Evolutionary conservation across 2,329 filamentous ascomycete genomes (phyloP), one percentile per base, ranked within the genome.

Genomic region (Fusarium subtropicale): DNA sequence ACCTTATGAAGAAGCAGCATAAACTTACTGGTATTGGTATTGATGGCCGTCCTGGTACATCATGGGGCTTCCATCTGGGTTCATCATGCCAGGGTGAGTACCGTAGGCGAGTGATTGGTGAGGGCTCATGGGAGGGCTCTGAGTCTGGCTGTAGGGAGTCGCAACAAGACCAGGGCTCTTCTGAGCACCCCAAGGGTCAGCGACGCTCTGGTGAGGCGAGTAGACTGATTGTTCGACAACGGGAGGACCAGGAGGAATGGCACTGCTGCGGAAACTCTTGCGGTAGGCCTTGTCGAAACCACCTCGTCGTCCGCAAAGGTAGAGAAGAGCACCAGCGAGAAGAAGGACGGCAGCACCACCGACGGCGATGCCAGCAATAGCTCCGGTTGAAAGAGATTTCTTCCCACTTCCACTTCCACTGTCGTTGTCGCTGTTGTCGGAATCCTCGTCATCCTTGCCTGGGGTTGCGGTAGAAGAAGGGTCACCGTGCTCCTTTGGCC

Each of bases 361-460:
- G 36, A 91, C 80, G 1, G 81, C 82, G 31, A 91, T 88, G 7
- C 88, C 89, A 1, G 86, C 87, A 30, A 90, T 90, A 4, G 84
- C 85, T 6, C 87, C 87, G 0, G 76, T 58, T 9, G 73, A 75
- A 24, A 80, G 66, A 20, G 55, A 53, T 18, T 52, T 42, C 28
- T 45, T 47, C 22, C 62, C 55, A 50, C 39, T 52, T 39, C 59
- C 53, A 33, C 60, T 30, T 39, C 59, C 53, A 33, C 60, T 30
- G 9, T 20, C 42, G n/a, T 34, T 47, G 5, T 44, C 20, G 7
- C 46, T 56, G 46, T 44, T 50, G 9, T 69, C 51, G 36, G 59
- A 45, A 42, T 50, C n/a, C n/a, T 39, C 15, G 61, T 63, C 55
- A 60, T 55, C 20, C 57, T 54, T 30, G 9, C 41, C 47, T 15